Conservation (phyloP, 352 stramenopile genomes). For the Phytopythium chamaehyphon region DNA sequence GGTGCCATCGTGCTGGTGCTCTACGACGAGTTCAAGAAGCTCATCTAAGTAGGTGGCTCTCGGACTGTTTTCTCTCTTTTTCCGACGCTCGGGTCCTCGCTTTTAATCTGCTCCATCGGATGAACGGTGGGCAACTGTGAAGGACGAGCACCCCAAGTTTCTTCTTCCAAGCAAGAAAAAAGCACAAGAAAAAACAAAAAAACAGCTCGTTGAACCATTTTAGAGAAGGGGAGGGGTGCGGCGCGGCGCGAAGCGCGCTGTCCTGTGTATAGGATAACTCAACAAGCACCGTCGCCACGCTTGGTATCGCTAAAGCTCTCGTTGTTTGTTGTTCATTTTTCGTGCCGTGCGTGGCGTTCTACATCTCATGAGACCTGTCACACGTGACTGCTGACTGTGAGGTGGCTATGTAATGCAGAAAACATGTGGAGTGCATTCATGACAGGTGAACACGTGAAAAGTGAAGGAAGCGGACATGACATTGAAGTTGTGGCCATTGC, state of each 20-base stretch:
- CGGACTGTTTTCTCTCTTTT: neutral
- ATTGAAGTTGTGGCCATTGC: too few relatives aligned
- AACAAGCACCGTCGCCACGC: slow-evolving; percentile 1
- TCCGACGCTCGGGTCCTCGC: slow-evolving; percentile 1
- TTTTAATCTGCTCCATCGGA: neutral
- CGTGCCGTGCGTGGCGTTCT: too few relatives aligned
- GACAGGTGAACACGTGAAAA: too few relatives aligned
- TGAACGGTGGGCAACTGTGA: neutral
- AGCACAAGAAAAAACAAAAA: neutral
- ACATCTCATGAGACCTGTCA: too few relatives aligned
- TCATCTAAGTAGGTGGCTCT: slow-evolving; percentile 32
- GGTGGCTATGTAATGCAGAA: too few relatives aligned
- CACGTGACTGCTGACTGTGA: too few relatives aligned
- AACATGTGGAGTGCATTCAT: too few relatives aligned
- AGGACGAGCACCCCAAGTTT: neutral
- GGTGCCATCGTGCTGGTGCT: slow-evolving; percentile 98
- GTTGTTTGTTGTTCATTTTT: too few relatives aligned
- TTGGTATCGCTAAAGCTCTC: slow-evolving; percentile 2
- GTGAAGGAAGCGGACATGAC: too few relatives aligned
- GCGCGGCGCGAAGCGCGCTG: slow-evolving; percentile 2
- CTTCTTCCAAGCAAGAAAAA: neutral
- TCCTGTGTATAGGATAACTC: slow-evolving; percentile 4
- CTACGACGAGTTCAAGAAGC: slow-evolving; percentile 98
- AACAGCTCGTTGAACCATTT: slow-evolving; percentile 1
- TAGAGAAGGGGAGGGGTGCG: slow-evolving; percentile 5